Conservation (phyloP, 2,329 filamentous ascomycete genomes). For the Calonectria montana region DNA sequence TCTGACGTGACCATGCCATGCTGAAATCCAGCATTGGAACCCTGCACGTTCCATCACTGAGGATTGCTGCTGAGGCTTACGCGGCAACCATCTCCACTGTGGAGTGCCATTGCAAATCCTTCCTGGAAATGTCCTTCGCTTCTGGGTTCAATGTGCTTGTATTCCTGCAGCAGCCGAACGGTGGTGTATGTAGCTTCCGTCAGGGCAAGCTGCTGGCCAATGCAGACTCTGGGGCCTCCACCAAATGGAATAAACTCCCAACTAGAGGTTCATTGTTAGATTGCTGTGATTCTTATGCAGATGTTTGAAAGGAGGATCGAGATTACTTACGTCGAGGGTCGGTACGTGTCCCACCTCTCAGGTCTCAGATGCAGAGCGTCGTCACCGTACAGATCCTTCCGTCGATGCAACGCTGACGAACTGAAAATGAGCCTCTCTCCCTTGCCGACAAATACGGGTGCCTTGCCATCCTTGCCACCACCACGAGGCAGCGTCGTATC, state of each 20-base stretch:
- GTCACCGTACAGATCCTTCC: conserved; percentile 51
- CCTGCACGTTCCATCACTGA: neutral
- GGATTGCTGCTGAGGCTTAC: conserved; percentile 6
- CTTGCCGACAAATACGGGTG: conserved; percentile 60
- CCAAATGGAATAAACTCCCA: conserved; percentile 58
- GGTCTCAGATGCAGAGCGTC: conserved; percentile 55
- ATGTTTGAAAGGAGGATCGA: neutral
- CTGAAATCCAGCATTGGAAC: too few species aligned
- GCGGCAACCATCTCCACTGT: conserved; percentile 4
- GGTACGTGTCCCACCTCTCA: conserved; percentile 50
- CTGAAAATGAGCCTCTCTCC: conserved; percentile 56
- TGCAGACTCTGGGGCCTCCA: conserved; percentile 56
- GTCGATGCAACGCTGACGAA: conserved; percentile 55
- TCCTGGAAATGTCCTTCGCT: conserved; percentile 5
- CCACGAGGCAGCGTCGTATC: conserved; percentile 63
- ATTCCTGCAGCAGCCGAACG: conserved; percentile 2
- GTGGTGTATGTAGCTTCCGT: conserved; percentile 49
- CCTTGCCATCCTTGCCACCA: conserved; percentile 58
- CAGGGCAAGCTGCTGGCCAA: conserved; percentile 56
- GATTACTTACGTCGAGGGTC: neutral
- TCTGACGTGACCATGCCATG: too few species aligned
- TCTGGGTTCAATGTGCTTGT: neutral
- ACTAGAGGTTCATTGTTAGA: neutral
- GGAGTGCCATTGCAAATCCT: conserved; percentile 10
- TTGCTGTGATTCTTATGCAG: neutral